phyloP scores from a whole-genome alignment of 73 alveolate genomes.

The Durusdinium trenchii region DNA sequence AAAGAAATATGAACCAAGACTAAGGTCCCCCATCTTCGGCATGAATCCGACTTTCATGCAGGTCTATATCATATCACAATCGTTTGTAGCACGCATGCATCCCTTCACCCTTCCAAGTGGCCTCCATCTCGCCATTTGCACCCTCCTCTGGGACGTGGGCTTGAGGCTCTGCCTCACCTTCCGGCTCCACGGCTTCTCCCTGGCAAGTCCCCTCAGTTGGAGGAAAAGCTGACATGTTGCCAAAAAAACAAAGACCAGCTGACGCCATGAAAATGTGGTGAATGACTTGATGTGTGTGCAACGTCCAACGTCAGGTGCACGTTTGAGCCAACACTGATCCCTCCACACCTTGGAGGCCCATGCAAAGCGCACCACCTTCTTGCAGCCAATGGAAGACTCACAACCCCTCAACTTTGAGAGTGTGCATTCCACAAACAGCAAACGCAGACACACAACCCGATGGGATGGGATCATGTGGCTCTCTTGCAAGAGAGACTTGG shows the following conservation, averaged over 20 bases:
- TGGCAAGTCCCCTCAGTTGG: background rate
- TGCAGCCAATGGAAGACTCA: background rate
- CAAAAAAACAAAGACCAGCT: background rate
- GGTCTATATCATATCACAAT: too few relatives aligned
- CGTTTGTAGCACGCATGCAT: too few relatives aligned
- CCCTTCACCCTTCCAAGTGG: too few relatives aligned
- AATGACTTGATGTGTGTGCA: too few relatives aligned
- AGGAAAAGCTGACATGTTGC: background rate
- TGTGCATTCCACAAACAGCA: background rate
- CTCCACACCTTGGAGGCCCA: conserved; percentile 46
- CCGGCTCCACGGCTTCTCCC: conserved; percentile 36
- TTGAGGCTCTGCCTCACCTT: background rate
- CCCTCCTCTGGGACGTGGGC: too few relatives aligned
- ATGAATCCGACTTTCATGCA: too few relatives aligned
- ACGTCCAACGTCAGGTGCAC: too few relatives aligned
- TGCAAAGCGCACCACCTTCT: conserved; percentile 39
- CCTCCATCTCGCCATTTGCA: too few relatives aligned
- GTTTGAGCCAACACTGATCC: background rate
- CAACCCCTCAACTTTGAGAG: background rate
- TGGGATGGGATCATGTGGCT: too few relatives aligned
- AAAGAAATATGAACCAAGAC: too few relatives aligned
- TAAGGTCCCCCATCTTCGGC: too few relatives aligned
- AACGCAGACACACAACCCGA: too few relatives aligned
- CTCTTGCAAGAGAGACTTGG: background rate
- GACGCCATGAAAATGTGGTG: background rate